Percentiles rank a stretch among this genome's conserved stretches.
phyloP scores from a whole-genome alignment of 2,329 filamentous ascomycete genomes.

The Penicillium capsulatum region DNA sequence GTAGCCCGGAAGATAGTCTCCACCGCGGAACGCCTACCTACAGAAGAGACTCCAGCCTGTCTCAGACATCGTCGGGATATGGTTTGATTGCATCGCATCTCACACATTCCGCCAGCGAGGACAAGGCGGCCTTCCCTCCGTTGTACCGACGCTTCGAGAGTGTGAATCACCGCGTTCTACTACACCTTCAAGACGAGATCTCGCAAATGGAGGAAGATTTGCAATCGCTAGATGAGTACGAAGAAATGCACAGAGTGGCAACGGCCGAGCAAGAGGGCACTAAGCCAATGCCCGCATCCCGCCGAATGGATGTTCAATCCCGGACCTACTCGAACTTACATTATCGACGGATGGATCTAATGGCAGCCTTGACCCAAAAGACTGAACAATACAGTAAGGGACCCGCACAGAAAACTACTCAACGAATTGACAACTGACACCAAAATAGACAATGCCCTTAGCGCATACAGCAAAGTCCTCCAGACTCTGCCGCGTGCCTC shows the following conservation, averaged over 20 bases:
- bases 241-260: conserved; percentile 37
- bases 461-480: conserved; percentile 46
- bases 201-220: conserved; percentile 76
- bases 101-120: conserved; percentile 25
- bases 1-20: conserved; percentile 30
- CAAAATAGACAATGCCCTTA: conserved; percentile 38
- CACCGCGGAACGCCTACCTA: conserved; percentile 19
- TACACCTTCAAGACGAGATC: conserved; percentile 83
- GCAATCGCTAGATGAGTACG: conserved; percentile 60
- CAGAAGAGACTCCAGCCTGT: conserved; percentile 22
- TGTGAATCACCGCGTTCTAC: conserved; percentile 74
- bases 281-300: conserved; percentile 35
- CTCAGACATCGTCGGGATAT: conserved; percentile 32
- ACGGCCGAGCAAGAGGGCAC: conserved; percentile 33
- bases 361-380: conserved; percentile 55
- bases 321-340: conserved; percentile 53
- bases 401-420: background rate
- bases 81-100: conserved; percentile 34
- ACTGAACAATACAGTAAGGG: conserved; percentile 58
- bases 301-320: conserved; percentile 42
- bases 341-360: conserved; percentile 50
- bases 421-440: background rate
- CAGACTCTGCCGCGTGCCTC: conserved; percentile 46
- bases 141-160: conserved; percentile 80
- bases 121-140: conserved; percentile 45